A percentile compares a stretch with the other conserved stretches of the same genome.
Evolutionary conservation across 129 eudicot species (phyloP).

Genomic region (Solidago caesia): DNA sequence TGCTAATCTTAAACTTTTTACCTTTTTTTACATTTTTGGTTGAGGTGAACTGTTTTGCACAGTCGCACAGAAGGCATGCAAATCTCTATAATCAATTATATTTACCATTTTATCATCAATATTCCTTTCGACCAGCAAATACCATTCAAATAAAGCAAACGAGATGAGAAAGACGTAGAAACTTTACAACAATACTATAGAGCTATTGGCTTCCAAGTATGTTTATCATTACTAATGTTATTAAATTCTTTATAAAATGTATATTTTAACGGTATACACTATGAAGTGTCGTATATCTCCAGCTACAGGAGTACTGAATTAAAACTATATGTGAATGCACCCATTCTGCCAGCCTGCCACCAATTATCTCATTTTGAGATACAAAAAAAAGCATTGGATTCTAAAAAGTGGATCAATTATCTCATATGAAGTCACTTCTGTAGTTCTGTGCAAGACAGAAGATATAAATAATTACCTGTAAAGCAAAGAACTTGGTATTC

Average conservation of each 20-base stretch:
- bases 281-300: not conserved
- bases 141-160: not conserved
- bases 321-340: not conserved
- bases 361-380: not conserved
- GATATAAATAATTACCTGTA: conserved; percentile 57
- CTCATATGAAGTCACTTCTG: conserved; percentile 3
- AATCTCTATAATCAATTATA: not conserved
- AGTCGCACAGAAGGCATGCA: not conserved
- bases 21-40: too few relatives aligned
- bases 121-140: not conserved
- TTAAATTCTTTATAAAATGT: not conserved
- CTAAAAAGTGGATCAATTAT: not conserved
- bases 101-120: too few relatives aligned
- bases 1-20: not conserved
- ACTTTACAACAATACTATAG: not conserved
- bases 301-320: not conserved
- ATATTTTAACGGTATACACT: not conserved
- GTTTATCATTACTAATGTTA: not conserved
- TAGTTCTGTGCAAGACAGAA: conserved; percentile 7
- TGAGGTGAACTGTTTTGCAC: too few relatives aligned
- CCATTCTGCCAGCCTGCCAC: not conserved
- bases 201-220: not conserved
- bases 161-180: not conserved
- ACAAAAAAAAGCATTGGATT: not conserved
- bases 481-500: conserved; percentile 90